Evolutionary conservation across 345 rosid species (phyloP).

Genomic region (Eutrema heterophyllum): DNA sequence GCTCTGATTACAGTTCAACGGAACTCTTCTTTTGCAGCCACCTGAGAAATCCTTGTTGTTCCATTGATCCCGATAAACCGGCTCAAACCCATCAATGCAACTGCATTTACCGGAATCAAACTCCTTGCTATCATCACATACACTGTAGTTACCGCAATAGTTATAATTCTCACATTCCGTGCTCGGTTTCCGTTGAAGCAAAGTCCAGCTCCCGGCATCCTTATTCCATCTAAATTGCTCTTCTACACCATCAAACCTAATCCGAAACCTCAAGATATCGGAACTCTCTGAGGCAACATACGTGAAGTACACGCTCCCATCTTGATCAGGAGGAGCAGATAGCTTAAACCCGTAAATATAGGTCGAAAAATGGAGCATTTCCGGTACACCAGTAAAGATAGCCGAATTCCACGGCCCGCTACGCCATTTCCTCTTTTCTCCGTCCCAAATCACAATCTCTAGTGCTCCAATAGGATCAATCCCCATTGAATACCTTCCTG

Average conservation of each 20-base stretch:
- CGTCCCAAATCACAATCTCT: constrained; percentile 30
- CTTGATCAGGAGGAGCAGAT: constrained; percentile 35
- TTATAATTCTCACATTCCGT: constrained; percentile 38
- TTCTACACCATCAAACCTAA: constrained; percentile 31
- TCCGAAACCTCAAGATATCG: constrained; percentile 28
- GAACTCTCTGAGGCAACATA: constrained; percentile 33
- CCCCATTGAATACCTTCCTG: constrained; percentile 22
- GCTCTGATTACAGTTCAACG: constrained; percentile 34
- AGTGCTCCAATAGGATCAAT: constrained; percentile 17
- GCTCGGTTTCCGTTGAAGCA: constrained; percentile 37
- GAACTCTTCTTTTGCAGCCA: constrained; percentile 38
- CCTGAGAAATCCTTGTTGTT: constrained; percentile 23
- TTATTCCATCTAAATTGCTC: constrained; percentile 31
- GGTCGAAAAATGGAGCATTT: constrained; percentile 31
- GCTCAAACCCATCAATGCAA: constrained; percentile 32
- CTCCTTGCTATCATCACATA: constrained; percentile 33
- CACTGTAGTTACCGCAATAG: constrained; percentile 43
- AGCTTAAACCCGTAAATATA: constrained; percentile 42
- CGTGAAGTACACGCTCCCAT: constrained; percentile 37
- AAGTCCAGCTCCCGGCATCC: constrained; percentile 31
- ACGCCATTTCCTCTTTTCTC: constrained; percentile 19
- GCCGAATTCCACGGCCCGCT: constrained; percentile 35
- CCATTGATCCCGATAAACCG: constrained; percentile 30
- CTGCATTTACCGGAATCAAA: constrained; percentile 35
- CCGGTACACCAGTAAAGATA: constrained; percentile 29